Evolutionary conservation across 1,139 yeast genomes (phyloP).

Genomic region (Diutina siamensis): DNA sequence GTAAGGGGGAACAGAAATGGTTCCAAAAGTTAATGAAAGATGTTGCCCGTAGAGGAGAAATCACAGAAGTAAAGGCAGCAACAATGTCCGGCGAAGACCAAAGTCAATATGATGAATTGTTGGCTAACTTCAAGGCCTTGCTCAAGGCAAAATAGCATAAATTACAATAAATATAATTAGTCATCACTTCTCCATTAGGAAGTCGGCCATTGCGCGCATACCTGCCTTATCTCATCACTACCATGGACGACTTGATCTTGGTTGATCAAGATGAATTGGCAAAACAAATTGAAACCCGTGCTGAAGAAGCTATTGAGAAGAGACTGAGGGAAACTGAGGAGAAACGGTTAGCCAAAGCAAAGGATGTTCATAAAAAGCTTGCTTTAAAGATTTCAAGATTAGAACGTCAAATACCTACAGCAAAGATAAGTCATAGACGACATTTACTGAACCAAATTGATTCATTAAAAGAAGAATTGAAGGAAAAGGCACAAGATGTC

Average conservation of each 20-base stretch:
- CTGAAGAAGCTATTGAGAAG: conserved; percentile 46
- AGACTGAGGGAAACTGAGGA: conserved; percentile 66
- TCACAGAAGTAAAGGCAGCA: background rate
- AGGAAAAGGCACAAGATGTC: conserved; percentile 45
- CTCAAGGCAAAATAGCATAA: background rate
- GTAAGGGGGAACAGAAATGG: conserved; percentile 69
- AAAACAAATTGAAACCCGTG: conserved; percentile 55
- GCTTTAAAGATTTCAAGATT: conserved; percentile 33
- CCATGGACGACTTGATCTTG: conserved; percentile 14
- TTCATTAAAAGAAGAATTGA: conserved; percentile 38
- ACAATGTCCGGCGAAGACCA: conserved; percentile 8
- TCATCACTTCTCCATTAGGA: too few species aligned
- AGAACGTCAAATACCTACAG: conserved; percentile 40
- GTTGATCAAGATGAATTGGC: conserved; percentile 74
- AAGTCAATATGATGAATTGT: conserved; percentile 60
- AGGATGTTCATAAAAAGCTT: conserved; percentile 32
- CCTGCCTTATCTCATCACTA: background rate
- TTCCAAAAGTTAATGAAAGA: conserved; percentile 10
- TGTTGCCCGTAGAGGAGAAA: background rate
- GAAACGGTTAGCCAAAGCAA: conserved; percentile 60
- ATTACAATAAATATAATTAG: background rate
- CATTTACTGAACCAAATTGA: conserved; percentile 43
- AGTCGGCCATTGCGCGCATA: too few species aligned
- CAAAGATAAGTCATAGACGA: conserved; percentile 58
- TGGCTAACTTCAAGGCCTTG: conserved; percentile 64